Evolutionary conservation across 1,284 basidiomycete species (phyloP), one percentile per base, ranked within the genome.

Genomic region (Cryptococcus jaspeensis): DNA sequence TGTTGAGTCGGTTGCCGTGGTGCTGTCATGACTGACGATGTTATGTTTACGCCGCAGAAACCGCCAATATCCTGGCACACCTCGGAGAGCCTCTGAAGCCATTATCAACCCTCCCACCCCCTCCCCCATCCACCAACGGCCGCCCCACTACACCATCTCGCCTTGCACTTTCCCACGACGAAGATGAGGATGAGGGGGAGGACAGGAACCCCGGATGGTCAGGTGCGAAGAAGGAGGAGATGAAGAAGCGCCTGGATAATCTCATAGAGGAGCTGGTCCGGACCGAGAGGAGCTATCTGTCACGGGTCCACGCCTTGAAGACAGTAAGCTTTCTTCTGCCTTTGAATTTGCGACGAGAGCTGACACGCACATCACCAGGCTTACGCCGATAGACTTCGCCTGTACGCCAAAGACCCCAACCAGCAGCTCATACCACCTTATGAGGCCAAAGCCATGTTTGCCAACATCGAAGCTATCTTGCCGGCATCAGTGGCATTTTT

Each of bases 371-470:
- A 9, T 5, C 5, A 8, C 50, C 59, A 80, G 78, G 85, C 88
- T 61, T 98, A 97, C 72, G 93, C 93, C 39, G 88, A 93, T 73
- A 93, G 92, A 2, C 81, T 98, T 22, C 85, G 92, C 22, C 84
- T 84, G 52, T 95, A 93, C 71, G 86, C 95, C 28, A 84, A 85
- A 58, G 86, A 84, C 72, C 89, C 90, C 69, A 88, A 88, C 62
- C 92, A 89, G 0, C 85, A 87, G 43, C 92, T 97, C 65, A 84
- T 98, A 48, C 87, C 89, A 2, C 79, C 85, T 18, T 96, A 95
- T 73, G 90, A 96, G 70, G 91, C 94, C 22, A 95, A 92, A 66
- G 88, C 85, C 0, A 81, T 98, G 28, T 98, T 98, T 66, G 91
- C 91, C 50, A 98, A 98, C 75, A 85, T 97, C 46, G 94, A 96